phyloP scores from a whole-genome alignment of 2,329 filamentous ascomycete genomes.

The Sporothrix brunneoviolacea region DNA sequence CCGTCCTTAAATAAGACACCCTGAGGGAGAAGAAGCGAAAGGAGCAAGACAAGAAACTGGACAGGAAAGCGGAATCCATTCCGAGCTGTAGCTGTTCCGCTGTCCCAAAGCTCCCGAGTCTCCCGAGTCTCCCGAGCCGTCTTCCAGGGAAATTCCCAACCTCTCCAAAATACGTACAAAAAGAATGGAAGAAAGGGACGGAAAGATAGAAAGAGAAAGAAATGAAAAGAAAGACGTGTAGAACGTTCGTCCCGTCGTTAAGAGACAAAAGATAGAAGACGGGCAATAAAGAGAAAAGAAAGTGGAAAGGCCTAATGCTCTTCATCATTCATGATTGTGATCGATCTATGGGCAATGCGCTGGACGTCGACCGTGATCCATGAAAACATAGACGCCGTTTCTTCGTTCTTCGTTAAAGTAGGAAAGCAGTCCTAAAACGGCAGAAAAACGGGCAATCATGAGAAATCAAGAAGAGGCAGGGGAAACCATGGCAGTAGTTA shows the following conservation, averaged over 20 bases:
- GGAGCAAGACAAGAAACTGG: background rate
- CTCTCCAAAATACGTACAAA: constrained; percentile 7
- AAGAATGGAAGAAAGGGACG: background rate
- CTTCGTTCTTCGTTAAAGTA: constrained; percentile 4
- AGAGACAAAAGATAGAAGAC: background rate
- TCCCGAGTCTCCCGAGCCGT: background rate
- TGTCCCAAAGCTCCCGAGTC: background rate
- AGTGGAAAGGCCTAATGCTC: background rate
- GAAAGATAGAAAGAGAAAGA: background rate
- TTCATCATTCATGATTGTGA: background rate
- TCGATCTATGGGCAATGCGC: background rate
- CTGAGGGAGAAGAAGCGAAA: background rate
- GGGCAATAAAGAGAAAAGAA: background rate
- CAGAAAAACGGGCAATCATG: background rate
- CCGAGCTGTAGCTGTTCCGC: constrained; percentile 1
- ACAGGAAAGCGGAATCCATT: background rate
- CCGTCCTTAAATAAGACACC: too few relatives aligned
- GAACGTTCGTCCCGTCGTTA: background rate
- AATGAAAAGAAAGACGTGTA: background rate
- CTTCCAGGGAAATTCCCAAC: constrained; percentile 3
- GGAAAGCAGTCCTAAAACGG: background rate
- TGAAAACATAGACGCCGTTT: constrained; percentile 1
- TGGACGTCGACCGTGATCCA: too few relatives aligned
- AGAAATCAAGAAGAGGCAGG: background rate
- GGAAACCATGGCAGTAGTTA: constrained; percentile 24